These are phyloP conservation scores for Prunus salicina DNA, from an alignment of 306 rosid genomes.

Conservation along the genomic window DNA sequence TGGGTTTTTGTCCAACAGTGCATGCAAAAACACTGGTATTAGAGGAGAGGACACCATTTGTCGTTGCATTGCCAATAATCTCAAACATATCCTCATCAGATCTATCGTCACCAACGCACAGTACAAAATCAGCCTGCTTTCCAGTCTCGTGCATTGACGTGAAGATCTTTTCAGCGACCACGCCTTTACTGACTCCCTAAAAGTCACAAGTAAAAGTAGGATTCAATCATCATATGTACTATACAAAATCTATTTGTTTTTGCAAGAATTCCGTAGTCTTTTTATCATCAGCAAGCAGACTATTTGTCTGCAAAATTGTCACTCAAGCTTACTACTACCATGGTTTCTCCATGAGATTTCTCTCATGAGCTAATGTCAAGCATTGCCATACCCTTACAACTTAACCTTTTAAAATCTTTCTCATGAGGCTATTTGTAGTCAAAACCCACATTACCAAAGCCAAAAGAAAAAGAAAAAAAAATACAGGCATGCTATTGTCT, in stretches of 20 bases:
- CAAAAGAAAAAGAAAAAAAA: neutral
- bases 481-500: neutral
- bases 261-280: neutral
- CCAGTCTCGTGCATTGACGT: conserved; percentile 42
- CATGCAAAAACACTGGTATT: conserved; percentile 52
- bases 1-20: conserved; percentile 74
- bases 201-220: conserved; percentile 11
- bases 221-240: neutral
- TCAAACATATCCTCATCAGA: conserved; percentile 77
- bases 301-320: neutral
- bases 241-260: neutral
- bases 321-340: neutral
- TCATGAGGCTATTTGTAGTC: neutral
- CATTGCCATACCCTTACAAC: neutral
- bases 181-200: conserved; percentile 69
- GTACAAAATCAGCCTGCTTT: conserved; percentile 53
- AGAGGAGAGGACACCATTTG: conserved; percentile 34
- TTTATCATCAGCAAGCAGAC: neutral
- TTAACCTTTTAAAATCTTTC: neutral
- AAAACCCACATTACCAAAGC: neutral
- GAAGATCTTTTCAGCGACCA: conserved; percentile 60
- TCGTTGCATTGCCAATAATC: conserved; percentile 44
- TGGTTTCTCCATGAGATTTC: neutral
- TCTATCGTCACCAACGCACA: conserved; percentile 67
- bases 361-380: neutral